phyloP scores from a whole-genome alignment of 1,284 basidiomycete species.

The Ceratobasidium sp. region DNA sequence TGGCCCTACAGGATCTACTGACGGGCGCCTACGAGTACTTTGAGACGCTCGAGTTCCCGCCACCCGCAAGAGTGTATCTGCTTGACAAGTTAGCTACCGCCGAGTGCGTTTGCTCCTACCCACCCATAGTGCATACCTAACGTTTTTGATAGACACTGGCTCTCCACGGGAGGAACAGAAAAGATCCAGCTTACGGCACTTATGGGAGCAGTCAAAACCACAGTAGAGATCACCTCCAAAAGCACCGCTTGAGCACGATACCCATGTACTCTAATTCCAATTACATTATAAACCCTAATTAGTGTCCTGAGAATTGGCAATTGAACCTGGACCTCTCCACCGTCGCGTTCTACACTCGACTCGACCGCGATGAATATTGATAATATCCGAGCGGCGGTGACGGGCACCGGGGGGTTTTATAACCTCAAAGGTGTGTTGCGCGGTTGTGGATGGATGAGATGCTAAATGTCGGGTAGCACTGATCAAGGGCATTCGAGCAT shows the following conservation, averaged over 20 bases:
- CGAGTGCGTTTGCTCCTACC: slow-evolving; percentile 66
- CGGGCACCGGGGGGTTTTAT: slow-evolving; percentile 66
- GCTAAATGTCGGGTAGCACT: slow-evolving; percentile 62
- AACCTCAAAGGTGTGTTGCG: slow-evolving; percentile 81
- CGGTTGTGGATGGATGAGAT: slow-evolving; percentile 2
- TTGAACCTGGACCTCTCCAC: slow-evolving; percentile 3
- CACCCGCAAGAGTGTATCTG: slow-evolving; percentile 86
- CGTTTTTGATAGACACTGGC: slow-evolving; percentile 70
- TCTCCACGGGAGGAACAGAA: slow-evolving; percentile 92
- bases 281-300: slow-evolving; percentile 33
- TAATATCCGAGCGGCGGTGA: slow-evolving; percentile 31
- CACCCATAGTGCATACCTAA: slow-evolving; percentile 18
- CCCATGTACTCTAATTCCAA: too few species aligned
- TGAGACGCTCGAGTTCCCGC: slow-evolving; percentile 84
- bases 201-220: slow-evolving; percentile 91
- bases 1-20: slow-evolving; percentile 96
- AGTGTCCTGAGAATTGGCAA: slow-evolving; percentile 19
- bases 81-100: slow-evolving; percentile 89
- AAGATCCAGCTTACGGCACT: slow-evolving; percentile 94
- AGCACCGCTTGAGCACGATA: too few species aligned
- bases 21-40: slow-evolving; percentile 91
- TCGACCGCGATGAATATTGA: slow-evolving; percentile 24
- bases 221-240: slow-evolving; percentile 66
- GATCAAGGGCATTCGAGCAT: slow-evolving; percentile 92
- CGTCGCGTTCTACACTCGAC: background rate